A percentile compares a stretch with the other conserved stretches of the same genome.
Conservation (phyloP, 306 rosid species). For the Quillaja saponaria region DNA sequence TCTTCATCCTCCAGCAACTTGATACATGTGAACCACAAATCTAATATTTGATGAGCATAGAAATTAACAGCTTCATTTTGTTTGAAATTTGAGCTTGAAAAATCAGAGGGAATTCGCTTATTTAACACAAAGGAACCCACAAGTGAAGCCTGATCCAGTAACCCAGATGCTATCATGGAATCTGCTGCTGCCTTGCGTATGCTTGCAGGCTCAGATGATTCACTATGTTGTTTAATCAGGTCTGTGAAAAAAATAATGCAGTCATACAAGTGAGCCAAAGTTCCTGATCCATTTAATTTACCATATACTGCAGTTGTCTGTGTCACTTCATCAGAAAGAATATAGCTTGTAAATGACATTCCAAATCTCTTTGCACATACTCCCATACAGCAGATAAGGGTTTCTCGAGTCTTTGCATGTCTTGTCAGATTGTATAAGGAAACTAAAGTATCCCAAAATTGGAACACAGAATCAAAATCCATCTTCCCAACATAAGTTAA, state of each 20-base stretch:
- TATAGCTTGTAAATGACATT: slow-evolving; percentile 43
- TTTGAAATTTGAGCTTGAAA: slow-evolving; percentile 36
- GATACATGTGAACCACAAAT: slow-evolving; percentile 82
- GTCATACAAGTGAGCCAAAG: slow-evolving; percentile 36
- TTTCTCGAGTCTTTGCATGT: slow-evolving; percentile 78
- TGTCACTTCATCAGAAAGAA: slow-evolving; percentile 41
- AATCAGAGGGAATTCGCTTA: slow-evolving; percentile 38
- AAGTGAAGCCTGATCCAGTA: slow-evolving; percentile 71
- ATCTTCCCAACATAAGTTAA: slow-evolving; percentile 65
- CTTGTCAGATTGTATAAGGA: slow-evolving; percentile 58
- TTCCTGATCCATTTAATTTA: slow-evolving; percentile 37
- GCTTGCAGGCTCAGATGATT: slow-evolving; percentile 67
- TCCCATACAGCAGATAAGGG: slow-evolving; percentile 72
- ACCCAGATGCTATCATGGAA: slow-evolving; percentile 79
- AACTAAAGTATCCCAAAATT: slow-evolving; percentile 76
- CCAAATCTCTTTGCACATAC: slow-evolving; percentile 64
- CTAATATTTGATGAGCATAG: slow-evolving; percentile 68
- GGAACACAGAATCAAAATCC: slow-evolving; percentile 60
- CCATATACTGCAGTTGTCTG: slow-evolving; percentile 24
- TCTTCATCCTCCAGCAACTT: slow-evolving; percentile 94
- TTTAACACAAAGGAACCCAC: slow-evolving; percentile 47
- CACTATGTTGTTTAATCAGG: slow-evolving; percentile 58
- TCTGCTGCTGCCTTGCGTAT: slow-evolving; percentile 83
- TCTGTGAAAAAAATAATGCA: slow-evolving; percentile 59
- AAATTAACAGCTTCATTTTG: slow-evolving; percentile 52